Conservation (phyloP, 106 monocot species). For the Dendrobium catenatum region DNA sequence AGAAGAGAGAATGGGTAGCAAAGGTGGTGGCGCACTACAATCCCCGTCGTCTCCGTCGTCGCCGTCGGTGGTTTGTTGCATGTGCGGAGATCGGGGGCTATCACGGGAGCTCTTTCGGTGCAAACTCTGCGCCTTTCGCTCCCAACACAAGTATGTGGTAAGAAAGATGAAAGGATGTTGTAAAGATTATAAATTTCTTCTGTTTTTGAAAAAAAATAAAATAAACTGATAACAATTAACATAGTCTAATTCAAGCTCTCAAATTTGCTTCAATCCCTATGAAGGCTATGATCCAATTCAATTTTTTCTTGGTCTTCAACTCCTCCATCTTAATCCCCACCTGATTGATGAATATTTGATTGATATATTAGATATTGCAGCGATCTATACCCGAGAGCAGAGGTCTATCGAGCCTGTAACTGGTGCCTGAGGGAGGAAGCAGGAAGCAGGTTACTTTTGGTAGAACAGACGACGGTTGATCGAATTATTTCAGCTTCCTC, state of each 20-base stretch:
- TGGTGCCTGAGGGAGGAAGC: constrained; percentile 16
- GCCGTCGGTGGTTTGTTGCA: constrained; percentile 38
- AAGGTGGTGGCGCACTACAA: constrained; percentile 7
- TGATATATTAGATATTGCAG: constrained; percentile 7
- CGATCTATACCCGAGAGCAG: constrained; percentile 13
- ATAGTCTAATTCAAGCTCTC: not conserved
- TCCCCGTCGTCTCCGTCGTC: constrained; percentile 5
- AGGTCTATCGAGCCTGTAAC: constrained; percentile 6
- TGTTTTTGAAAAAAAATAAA: not conserved
- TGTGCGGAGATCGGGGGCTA: constrained; percentile 70
- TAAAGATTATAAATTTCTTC: no score
- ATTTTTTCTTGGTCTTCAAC: not conserved
- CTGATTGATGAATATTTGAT: not conserved
- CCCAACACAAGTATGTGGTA: constrained; percentile 39
- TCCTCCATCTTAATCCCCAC: not conserved
- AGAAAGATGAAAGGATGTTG: no score
- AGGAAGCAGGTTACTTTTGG: not conserved
- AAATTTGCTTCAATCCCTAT: not conserved
- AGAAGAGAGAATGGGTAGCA: constrained; percentile 25
- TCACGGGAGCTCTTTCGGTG: constrained; percentile 47
- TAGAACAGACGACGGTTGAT: no score
- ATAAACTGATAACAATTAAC: no score
- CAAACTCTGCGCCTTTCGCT: constrained; percentile 28
- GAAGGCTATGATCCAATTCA: no score
- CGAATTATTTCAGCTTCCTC: not conserved